Evolutionary conservation across 305 asterid genomes (phyloP).

Genomic region (Plantago coronopus): DNA sequence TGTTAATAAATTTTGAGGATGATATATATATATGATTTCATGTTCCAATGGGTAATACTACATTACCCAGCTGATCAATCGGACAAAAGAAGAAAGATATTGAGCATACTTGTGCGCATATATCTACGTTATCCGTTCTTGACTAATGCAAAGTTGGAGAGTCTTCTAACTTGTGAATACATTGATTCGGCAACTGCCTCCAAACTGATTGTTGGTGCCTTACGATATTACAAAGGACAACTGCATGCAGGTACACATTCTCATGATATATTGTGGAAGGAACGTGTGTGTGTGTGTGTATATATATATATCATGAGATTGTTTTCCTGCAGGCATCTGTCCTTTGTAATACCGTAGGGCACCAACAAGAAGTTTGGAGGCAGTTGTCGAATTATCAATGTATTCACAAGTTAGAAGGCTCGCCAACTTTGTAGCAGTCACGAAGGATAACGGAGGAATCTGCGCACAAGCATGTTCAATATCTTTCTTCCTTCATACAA

Average conservation of each 20-base stretch:
- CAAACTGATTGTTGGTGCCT: not conserved
- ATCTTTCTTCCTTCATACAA: conserved; percentile 49
- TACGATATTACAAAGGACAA: not conserved
- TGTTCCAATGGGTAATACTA: conserved; percentile 60
- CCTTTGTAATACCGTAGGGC: not conserved
- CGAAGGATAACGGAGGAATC: conserved; percentile 58
- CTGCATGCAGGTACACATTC: not conserved
- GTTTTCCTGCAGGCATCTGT: not conserved
- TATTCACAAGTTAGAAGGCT: conserved; percentile 42
- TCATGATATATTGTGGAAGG: not conserved
- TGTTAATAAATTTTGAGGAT: conserved; percentile 74
- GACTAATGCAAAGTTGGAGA: too few relatives aligned
- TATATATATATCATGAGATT: not conserved
- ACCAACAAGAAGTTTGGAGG: too few relatives aligned
- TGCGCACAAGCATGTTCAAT: conserved; percentile 47
- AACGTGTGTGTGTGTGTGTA: not conserved
- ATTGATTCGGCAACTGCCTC: conserved; percentile 19
- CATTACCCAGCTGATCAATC: conserved; percentile 48
- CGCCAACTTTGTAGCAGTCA: not conserved
- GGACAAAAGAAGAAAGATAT: conserved; percentile 43
- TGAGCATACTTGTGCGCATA: conserved; percentile 48
- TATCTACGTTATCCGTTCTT: conserved; percentile 67
- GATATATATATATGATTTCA: conserved; percentile 58
- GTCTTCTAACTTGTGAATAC: conserved; percentile 44
- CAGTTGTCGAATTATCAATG: too few relatives aligned